Evolutionary conservation across 352 stramenopile species (phyloP), one percentile per base, ranked within the genome.

Genomic region (Globisporangium spiculum): DNA sequence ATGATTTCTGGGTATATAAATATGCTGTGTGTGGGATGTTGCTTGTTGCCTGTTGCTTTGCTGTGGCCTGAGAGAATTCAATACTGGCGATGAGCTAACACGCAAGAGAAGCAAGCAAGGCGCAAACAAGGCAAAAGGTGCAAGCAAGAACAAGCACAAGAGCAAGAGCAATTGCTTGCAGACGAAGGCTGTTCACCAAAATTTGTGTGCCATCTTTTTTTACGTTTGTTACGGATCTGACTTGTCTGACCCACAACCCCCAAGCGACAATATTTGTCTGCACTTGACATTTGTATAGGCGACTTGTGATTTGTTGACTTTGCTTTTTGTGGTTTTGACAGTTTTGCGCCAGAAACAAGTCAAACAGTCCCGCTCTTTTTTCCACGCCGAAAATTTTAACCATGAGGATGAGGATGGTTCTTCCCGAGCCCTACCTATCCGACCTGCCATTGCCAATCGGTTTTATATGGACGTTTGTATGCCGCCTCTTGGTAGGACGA

Each of bases 1-100:
- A 36, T n/a, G 54, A 26, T 60, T 52, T 52, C 44, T 18, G 44
- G 44, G 3, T 52, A 52, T 60, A 60, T 60, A 60, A 60, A 60
- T 41, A 60, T 18, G 54, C 20, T 59, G 53, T 36, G 22, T 38
- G 54, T 22, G 52, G 27, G 52, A 18, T 34, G n/a, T n/a, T 32
- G 50, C 12, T 36, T 36, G 53, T 26, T 57, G 18, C 22, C 24
- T 36, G 36, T n/a, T 52, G 44, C 44, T 46, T 46, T 46, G 38
- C 38, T 50, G n/a, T 50, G 41, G 18, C 16, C 6, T 22, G 44
- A 52, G 44, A 52, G 44, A 52, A 52, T 52, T 52, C 44, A 22
- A 52, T 22, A 52, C 44, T 52, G 44, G 16, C 41, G 41, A 48
- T 48, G 41, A 48, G 41, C 41, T 48, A 48, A n/a, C 41, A 48